These are phyloP conservation scores for Leccinum pellstonianum DNA, from an alignment of 768 basidiomycete species.

Conservation along the genomic window DNA sequence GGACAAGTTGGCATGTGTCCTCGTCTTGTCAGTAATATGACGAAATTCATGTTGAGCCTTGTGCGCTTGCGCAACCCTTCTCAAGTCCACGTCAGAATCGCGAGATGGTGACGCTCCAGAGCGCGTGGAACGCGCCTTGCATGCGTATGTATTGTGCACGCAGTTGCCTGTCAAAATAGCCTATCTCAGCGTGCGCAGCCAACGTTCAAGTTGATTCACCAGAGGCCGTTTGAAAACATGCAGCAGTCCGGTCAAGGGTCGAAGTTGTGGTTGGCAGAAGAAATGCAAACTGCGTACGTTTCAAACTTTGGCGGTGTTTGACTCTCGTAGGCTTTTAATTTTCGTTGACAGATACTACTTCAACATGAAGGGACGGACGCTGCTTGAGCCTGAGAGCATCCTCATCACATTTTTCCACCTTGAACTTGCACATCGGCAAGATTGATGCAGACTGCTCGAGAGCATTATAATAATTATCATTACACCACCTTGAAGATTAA, in stretches of 20 bases:
- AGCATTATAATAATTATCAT: neutral
- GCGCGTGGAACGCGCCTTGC: neutral
- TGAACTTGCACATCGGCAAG: neutral
- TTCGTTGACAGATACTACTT: neutral
- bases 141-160: neutral
- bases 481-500: neutral
- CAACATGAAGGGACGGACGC: too few relatives aligned
- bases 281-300: neutral
- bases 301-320: neutral
- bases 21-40: neutral
- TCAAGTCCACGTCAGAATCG: neutral
- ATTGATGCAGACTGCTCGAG: neutral
- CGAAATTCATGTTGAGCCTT: neutral
- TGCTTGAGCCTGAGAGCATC: neutral
- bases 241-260: neutral
- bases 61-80: neutral
- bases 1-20: neutral
- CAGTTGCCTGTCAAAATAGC: neutral
- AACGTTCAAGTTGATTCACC: too few relatives aligned
- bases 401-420: neutral
- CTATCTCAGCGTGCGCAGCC: too few relatives aligned
- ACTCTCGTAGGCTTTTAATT: neutral
- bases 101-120: neutral
- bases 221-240: too few relatives aligned
- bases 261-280: neutral